phyloP scores from a whole-genome alignment of 1,284 basidiomycete genomes.

The Rhizopogon hawkerae region DNA sequence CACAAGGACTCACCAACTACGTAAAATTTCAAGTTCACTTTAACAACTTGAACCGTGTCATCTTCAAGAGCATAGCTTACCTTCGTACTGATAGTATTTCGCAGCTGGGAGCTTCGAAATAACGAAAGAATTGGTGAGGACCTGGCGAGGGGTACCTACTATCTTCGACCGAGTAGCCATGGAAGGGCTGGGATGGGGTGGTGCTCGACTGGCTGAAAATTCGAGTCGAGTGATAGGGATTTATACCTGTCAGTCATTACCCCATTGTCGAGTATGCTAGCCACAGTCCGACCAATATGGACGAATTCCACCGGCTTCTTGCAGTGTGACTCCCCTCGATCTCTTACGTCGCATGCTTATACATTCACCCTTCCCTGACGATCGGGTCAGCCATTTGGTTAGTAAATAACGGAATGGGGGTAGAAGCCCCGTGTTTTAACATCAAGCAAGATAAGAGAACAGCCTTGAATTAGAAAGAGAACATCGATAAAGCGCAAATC shows the following conservation, averaged over 20 bases:
- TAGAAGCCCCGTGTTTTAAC: background rate
- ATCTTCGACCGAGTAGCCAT: background rate
- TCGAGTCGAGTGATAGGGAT: conserved; percentile 7
- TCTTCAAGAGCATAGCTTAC: conserved; percentile 19
- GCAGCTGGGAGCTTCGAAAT: conserved; percentile 23
- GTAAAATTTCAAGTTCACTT: background rate
- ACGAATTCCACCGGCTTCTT: background rate
- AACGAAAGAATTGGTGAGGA: conserved; percentile 21
- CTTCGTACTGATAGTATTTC: conserved; percentile 33
- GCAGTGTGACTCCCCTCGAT: too few species aligned
- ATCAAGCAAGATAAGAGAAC: background rate
- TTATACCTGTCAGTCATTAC: conserved; percentile 1
- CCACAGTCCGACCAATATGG: background rate
- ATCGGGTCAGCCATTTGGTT: conserved; percentile 3
- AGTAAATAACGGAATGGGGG: background rate
- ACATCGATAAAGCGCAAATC: conserved; percentile 3
- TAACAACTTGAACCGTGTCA: background rate
- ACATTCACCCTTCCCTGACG: background rate
- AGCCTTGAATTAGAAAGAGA: conserved; percentile 2
- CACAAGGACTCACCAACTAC: conserved; percentile 21
- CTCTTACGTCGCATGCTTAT: background rate
- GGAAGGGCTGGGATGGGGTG: background rate
- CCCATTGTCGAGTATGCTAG: conserved; percentile 2
- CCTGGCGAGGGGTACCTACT: conserved; percentile 7
- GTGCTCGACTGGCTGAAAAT: background rate